Evolutionary conservation across 2,329 filamentous ascomycete genomes (phyloP).

Genomic region (Colletotrichum lindemuthianum): DNA sequence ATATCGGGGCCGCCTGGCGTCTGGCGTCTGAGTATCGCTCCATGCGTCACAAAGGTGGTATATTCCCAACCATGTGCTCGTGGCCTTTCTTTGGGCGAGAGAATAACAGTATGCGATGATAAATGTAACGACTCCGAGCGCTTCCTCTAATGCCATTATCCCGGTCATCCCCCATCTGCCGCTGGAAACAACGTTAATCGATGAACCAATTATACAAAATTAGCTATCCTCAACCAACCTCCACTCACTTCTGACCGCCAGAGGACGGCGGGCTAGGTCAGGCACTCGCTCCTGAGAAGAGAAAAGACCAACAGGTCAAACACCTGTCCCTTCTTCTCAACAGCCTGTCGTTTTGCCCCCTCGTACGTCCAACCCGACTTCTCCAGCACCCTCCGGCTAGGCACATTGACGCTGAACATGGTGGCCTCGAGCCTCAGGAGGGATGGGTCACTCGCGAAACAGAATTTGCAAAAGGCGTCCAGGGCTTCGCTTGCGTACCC

Average conservation of each 20-base stretch:
- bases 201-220: too few species aligned
- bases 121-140: too few species aligned
- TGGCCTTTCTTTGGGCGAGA: too few species aligned
- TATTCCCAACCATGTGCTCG: too few species aligned
- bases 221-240: neutral
- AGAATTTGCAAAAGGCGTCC: slow-evolving; percentile 52
- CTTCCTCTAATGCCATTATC: too few species aligned
- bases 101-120: too few species aligned
- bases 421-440: slow-evolving; percentile 54
- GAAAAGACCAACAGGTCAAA: slow-evolving; percentile 51
- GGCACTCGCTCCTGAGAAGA: slow-evolving; percentile 49
- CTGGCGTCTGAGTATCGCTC: too few species aligned
- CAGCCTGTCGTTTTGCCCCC: slow-evolving; percentile 52
- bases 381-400: slow-evolving; percentile 53
- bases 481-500: slow-evolving; percentile 56
- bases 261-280: neutral
- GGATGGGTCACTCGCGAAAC: slow-evolving; percentile 53
- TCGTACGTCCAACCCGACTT: slow-evolving; percentile 56
- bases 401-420: slow-evolving; percentile 51
- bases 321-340: slow-evolving; percentile 53
- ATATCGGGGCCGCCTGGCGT: too few species aligned
- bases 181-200: too few species aligned
- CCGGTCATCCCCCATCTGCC: too few species aligned
- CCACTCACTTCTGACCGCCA: too few species aligned
- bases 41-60: too few species aligned